Conservation (phyloP, 2,329 filamentous ascomycete species). For the Phialophora tarda region DNA sequence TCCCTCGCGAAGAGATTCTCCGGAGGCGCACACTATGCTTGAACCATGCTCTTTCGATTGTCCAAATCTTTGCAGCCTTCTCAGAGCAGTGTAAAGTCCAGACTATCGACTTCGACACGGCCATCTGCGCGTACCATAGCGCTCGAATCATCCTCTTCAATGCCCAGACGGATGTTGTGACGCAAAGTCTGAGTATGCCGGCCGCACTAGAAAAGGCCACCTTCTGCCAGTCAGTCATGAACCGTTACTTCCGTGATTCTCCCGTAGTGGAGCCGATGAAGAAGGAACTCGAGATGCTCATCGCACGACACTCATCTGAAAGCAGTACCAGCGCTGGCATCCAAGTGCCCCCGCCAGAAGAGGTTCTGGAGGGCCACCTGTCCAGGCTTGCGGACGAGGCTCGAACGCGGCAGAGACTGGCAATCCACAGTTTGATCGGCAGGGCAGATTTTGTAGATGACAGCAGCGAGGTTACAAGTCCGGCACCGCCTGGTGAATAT, state of each 20-base stretch:
- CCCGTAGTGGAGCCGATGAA: conserved; percentile 29
- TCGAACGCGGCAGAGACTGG: conserved; percentile 25
- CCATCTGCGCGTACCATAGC: conserved; percentile 30
- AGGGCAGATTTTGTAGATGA: conserved; percentile 31
- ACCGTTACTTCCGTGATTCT: conserved; percentile 25
- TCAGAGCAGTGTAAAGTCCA: conserved; percentile 24
- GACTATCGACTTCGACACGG: conserved; percentile 29
- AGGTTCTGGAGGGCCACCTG: conserved; percentile 19
- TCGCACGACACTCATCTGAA: conserved; percentile 15
- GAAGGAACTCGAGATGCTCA: conserved; percentile 29
- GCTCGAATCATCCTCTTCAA: conserved; percentile 30
- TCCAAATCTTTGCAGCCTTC: conserved; percentile 28
- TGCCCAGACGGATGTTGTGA: conserved; percentile 14
- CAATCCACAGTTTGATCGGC: conserved; percentile 31
- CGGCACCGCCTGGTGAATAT: conserved; percentile 12
- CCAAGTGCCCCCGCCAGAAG: conserved; percentile 19
- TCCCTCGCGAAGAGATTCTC: conserved; percentile 24
- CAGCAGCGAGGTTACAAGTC: conserved; percentile 26
- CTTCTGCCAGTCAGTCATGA: conserved; percentile 25
- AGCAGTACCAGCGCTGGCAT: conserved; percentile 1
- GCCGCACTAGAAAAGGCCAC: conserved; percentile 24
- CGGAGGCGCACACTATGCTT: conserved; percentile 20
- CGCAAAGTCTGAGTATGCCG: conserved; percentile 21
- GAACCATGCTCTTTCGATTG: conserved; percentile 28
- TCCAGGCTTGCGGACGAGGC: conserved; percentile 21